A percentile compares a stretch with the other conserved stretches of the same genome.
Evolutionary conservation across 225 moss, liverwort and hornwort species (phyloP).

Genomic region (Bryoerythrophyllum caledonicum): DNA sequence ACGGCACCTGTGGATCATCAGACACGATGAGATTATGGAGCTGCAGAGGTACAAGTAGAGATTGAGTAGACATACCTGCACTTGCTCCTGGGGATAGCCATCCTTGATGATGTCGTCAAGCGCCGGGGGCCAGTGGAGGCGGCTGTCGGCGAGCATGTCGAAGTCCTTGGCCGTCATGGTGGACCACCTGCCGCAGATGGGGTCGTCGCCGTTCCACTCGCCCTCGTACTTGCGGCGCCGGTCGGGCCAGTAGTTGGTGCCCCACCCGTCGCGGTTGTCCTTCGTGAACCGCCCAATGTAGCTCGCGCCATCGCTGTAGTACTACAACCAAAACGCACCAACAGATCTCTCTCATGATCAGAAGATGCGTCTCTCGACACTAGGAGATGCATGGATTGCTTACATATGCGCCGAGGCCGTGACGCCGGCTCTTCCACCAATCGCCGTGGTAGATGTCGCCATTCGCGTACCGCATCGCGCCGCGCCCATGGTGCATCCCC

Average conservation of each 20-base stretch:
- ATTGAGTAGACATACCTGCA: constrained; percentile 25
- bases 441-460: constrained; percentile 77
- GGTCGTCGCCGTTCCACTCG: constrained; percentile 91
- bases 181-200: constrained; percentile 75
- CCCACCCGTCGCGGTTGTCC: constrained; percentile 92
- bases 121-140: constrained; percentile 61
- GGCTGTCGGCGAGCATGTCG: constrained; percentile 37
- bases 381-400: background rate
- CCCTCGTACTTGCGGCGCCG: constrained; percentile 81
- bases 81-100: constrained; percentile 53
- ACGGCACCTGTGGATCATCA: constrained; percentile 36
- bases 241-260: constrained; percentile 75
- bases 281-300: constrained; percentile 76
- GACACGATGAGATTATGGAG: background rate
- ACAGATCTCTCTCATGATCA: background rate
- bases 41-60: too few species aligned
- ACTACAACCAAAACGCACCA: constrained; percentile 36
- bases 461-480: constrained; percentile 68
- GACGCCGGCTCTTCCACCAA: constrained; percentile 80
- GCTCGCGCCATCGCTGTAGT: constrained; percentile 67
- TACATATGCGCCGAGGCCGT: constrained; percentile 88
- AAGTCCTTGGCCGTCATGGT: constrained; percentile 69
- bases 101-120: constrained; percentile 36
- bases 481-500: constrained; percentile 73
- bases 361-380: background rate